Percentiles rank a stretch among this genome's conserved stretches.
phyloP scores from a whole-genome alignment of 2,329 filamentous ascomycete species.

The Fusarium lateritium region DNA sequence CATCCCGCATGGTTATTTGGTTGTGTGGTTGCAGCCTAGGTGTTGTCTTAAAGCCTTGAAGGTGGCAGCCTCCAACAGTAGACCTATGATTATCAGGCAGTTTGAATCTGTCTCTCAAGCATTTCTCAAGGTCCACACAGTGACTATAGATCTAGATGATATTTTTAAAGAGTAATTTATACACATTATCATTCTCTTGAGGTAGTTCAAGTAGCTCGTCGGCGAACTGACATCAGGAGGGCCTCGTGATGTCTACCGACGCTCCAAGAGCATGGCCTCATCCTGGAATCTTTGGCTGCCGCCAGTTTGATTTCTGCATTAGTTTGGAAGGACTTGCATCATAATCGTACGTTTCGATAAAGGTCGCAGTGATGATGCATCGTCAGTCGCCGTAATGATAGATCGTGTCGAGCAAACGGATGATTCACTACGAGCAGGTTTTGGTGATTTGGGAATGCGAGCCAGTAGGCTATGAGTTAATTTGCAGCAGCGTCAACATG shows the following conservation, averaged over 20 bases:
- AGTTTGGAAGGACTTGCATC: background rate
- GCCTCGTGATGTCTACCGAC: background rate
- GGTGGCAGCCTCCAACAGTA: background rate
- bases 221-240: background rate
- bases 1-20: background rate
- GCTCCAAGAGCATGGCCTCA: background rate
- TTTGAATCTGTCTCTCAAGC: background rate
- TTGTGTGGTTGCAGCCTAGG: background rate
- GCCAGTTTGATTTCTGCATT: background rate
- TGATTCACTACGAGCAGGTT: too few species aligned
- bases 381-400: too few species aligned
- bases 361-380: background rate
- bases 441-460: too few species aligned
- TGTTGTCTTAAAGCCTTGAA: background rate
- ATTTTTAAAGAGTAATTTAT: background rate
- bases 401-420: too few species aligned
- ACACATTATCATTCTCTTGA: background rate
- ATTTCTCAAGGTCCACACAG: background rate
- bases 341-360: background rate
- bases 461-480: too few species aligned
- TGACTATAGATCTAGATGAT: too few species aligned
- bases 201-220: background rate
- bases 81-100: background rate
- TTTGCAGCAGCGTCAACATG: too few species aligned
- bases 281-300: background rate